Evolutionary conservation across 495 filamentous ascomycete genomes (phyloP).

Genomic region (Podospora appendiculata): DNA sequence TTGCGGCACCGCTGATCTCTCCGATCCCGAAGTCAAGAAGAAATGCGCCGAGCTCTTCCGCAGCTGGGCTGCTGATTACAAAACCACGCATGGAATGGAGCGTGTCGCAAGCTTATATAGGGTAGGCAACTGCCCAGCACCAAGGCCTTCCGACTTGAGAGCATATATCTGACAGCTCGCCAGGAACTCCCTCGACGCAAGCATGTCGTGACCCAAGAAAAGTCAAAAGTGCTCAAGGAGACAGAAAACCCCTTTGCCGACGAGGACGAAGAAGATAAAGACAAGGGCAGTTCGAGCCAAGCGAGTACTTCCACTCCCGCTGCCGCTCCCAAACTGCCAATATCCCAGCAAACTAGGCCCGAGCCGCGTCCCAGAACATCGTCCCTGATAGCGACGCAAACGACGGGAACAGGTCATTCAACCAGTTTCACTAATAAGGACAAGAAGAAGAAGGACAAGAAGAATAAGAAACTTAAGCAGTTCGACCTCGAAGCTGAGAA

Average conservation of each 20-base stretch:
- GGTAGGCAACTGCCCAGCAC: conserved; percentile 16
- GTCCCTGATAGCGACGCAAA: background rate
- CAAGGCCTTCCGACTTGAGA: too few relatives aligned
- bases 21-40: conserved; percentile 74
- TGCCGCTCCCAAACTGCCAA: background rate
- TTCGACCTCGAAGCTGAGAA: conserved; percentile 89
- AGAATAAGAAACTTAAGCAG: conserved; percentile 44
- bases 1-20: conserved; percentile 74
- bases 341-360: background rate
- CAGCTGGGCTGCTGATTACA: conserved; percentile 81
- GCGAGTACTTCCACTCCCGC: background rate
- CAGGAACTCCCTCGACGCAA: conserved; percentile 48
- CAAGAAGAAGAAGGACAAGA: conserved; percentile 43
- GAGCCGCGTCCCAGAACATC: background rate
- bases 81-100: conserved; percentile 72
- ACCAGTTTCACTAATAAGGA: conserved; percentile 30
- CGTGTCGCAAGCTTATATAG: conserved; percentile 73
- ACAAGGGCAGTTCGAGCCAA: conserved; percentile 1
- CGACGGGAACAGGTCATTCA: conserved; percentile 22
- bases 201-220: conserved; percentile 55
- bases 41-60: conserved; percentile 82
- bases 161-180: too few relatives aligned
- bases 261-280: conserved; percentile 48
- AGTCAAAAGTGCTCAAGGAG: conserved; percentile 74
- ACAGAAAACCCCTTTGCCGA: conserved; percentile 58